A percentile compares a stretch with the other conserved stretches of the same genome.
phyloP scores from a whole-genome alignment of 148 eudicot genomes.

The Rhododendron henanense region DNA sequence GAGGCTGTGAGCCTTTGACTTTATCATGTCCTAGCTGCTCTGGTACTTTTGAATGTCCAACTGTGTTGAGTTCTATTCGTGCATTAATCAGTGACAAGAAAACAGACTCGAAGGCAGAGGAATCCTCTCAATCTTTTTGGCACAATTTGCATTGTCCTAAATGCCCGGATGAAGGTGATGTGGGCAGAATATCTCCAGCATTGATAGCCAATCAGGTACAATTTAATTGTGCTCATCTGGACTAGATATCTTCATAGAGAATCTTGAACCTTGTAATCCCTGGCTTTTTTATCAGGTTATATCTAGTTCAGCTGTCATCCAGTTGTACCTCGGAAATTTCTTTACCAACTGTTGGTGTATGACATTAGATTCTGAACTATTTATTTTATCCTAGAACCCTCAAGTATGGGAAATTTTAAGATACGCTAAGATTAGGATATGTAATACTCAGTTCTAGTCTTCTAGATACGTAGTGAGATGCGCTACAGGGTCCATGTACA shows the following conservation, averaged over 20 bases:
- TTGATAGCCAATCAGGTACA: slow-evolving; percentile 86
- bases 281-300: not conserved
- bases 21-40: slow-evolving; percentile 90
- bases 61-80: slow-evolving; percentile 59
- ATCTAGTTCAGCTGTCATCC: not conserved
- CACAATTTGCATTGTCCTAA: slow-evolving; percentile 64
- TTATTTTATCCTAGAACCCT: not conserved
- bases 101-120: slow-evolving; percentile 35
- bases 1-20: slow-evolving; percentile 72
- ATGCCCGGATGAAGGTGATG: slow-evolving; percentile 76
- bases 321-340: not conserved
- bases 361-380: not conserved
- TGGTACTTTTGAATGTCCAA: slow-evolving; percentile 62
- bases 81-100: slow-evolving; percentile 37
- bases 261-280: not conserved
- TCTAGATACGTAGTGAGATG: not conserved
- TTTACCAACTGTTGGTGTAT: not conserved
- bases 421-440: not conserved
- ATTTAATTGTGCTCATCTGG: not conserved
- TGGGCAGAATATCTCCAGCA: slow-evolving; percentile 58
- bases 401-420: not conserved
- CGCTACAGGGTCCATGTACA: not conserved
- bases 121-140: slow-evolving; percentile 50
- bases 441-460: not conserved
- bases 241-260: not conserved